Conservation (phyloP, 805 yeast species). For the Metschnikowia hibisci region DNA sequence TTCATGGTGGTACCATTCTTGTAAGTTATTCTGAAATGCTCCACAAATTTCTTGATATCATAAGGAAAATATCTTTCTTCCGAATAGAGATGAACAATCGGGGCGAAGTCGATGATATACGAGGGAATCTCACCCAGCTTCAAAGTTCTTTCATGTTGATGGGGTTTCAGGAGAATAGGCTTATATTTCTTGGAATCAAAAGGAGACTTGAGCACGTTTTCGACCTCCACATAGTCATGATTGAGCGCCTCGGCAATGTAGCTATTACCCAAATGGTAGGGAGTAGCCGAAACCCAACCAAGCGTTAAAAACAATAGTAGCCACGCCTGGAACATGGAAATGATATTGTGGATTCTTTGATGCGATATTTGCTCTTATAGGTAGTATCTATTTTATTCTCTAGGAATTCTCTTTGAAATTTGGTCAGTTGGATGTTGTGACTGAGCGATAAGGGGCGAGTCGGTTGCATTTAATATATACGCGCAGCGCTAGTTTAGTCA, state of each 20-base stretch:
- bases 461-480: too few species aligned
- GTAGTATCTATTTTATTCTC: too few species aligned
- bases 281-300: slow-evolving; percentile 13
- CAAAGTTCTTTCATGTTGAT: slow-evolving; percentile 34
- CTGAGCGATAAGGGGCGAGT: too few species aligned
- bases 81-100: slow-evolving; percentile 79
- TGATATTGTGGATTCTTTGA: too few species aligned
- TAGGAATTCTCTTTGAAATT: too few species aligned
- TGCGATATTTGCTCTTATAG: too few species aligned
- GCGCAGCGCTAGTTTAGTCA: too few species aligned
- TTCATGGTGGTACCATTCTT: slow-evolving; percentile 42
- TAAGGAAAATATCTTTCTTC: slow-evolving; percentile 87
- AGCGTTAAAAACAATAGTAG: slow-evolving; percentile 4
- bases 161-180: slow-evolving; percentile 35
- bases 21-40: slow-evolving; percentile 57
- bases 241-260: slow-evolving; percentile 22
- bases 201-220: slow-evolving; percentile 26
- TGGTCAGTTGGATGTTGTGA: too few species aligned
- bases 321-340: too few species aligned
- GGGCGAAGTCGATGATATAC: slow-evolving; percentile 63
- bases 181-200: slow-evolving; percentile 25
- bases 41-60: slow-evolving; percentile 66
- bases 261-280: slow-evolving; percentile 16
- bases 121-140: slow-evolving; percentile 56
- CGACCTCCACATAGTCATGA: slow-evolving; percentile 21